Base-by-base conservation (phyloP, 306 rosid species). In the Albizia julibrissin region DNA sequence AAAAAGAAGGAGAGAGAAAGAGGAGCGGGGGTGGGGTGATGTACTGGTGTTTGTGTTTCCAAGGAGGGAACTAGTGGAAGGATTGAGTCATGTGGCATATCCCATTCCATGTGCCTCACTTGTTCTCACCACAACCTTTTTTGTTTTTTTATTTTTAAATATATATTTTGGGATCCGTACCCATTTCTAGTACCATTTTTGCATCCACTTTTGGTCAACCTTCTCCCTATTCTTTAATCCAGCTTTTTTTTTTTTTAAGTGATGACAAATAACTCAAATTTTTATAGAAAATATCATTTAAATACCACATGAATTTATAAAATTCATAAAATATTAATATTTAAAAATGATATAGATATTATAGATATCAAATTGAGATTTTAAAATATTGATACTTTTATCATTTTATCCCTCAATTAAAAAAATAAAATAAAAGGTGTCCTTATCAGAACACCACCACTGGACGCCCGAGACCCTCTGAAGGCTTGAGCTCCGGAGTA, bases 21-120 rank as follows among this genome's bases (percentile, higher is more conserved):
- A 12, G 68, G 16, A 24, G 68, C 12, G 4, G 1, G 67, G 16
- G 16, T 7, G n/a, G 15, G 10, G 61, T 8, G 11, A 42, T 42
- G 11, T 12, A 72, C 84, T 79, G 95, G 91, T 74, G 94, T 80
- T 93, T 97, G 82, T 93, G 98, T 90, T 93, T 91, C 98, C 95
- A 83, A 91, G 92, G 77, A 90, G 98, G 98, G 89, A 91, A 93
- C 97, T 89, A 86, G 84, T 70, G 67, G 87, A 82, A 68, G 77
- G 80, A 76, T 83, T 86, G 85, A 90, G 85, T 78, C 90, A 62
- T 62, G 44, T 70, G 82, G 93, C 97, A 94, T 89, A 87, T 90
- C 93, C 93, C 93, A 89, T 93, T 89, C 94, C 92, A 87, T 88
- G 89, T 90, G 89, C 92, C 95, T 72, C 88, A 50, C 86, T 82